phyloP scores from a whole-genome alignment of 1,284 basidiomycete genomes.

The Earliella scabrosa region DNA sequence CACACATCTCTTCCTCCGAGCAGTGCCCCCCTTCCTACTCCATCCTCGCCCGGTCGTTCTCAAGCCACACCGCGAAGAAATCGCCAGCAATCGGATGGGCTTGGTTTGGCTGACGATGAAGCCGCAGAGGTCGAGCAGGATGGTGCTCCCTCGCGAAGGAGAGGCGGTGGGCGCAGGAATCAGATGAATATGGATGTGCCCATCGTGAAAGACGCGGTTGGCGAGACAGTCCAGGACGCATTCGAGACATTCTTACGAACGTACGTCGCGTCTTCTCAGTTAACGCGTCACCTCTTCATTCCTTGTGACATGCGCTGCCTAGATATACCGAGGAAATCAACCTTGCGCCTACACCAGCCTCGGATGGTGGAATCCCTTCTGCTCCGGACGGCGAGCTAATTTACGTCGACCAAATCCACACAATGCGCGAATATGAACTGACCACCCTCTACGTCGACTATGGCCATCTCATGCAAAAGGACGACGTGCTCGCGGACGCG shows the following conservation, averaged over 20 bases:
- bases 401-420: slow-evolving; percentile 92
- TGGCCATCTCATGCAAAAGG: slow-evolving; percentile 85
- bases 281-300: background rate
- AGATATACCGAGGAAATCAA: slow-evolving; percentile 86
- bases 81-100: slow-evolving; percentile 58
- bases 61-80: slow-evolving; percentile 43
- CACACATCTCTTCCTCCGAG: slow-evolving; percentile 67
- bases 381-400: slow-evolving; percentile 66
- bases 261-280: slow-evolving; percentile 49
- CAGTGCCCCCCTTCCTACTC: slow-evolving; percentile 58
- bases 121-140: slow-evolving; percentile 50
- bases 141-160: slow-evolving; percentile 28
- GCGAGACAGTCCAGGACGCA: slow-evolving; percentile 89
- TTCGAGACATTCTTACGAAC: slow-evolving; percentile 91
- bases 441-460: slow-evolving; percentile 98
- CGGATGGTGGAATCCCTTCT: slow-evolving; percentile 63
- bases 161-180: slow-evolving; percentile 39
- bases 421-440: slow-evolving; percentile 91
- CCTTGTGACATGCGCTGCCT: background rate
- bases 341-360: slow-evolving; percentile 75
- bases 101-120: slow-evolving; percentile 63
- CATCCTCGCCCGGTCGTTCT: slow-evolving; percentile 47
- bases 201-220: slow-evolving; percentile 89
- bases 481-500: slow-evolving; percentile 91
- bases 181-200: slow-evolving; percentile 72